Conservation (phyloP, 2,329 filamentous ascomycete genomes). For the Aspergillus cejpii region DNA sequence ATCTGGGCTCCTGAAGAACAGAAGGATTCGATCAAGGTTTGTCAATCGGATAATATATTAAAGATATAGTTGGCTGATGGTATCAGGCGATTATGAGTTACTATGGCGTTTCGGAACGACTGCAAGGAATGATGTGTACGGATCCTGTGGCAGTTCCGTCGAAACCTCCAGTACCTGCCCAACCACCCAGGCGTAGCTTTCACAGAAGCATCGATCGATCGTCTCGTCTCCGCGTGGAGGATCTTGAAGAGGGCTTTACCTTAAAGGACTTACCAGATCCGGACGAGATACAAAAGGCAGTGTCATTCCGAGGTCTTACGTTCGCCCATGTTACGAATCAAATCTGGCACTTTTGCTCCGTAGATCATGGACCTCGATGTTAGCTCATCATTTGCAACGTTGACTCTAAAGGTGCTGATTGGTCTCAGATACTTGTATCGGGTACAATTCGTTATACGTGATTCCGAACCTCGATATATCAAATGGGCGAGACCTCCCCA, state of each 20-base stretch:
- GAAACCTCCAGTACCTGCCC: slow-evolving; percentile 14
- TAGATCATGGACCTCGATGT: slow-evolving; percentile 63
- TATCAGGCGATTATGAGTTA: slow-evolving; percentile 47
- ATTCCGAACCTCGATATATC: slow-evolving; percentile 43
- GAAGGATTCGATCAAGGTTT: slow-evolving; percentile 47
- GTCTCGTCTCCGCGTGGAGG: slow-evolving; percentile 16
- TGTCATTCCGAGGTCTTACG: slow-evolving; percentile 36
- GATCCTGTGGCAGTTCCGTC: slow-evolving; percentile 41
- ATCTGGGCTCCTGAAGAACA: slow-evolving; percentile 63
- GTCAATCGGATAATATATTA: not conserved
- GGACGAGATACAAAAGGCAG: slow-evolving; percentile 17
- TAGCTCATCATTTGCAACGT: slow-evolving; percentile 20
- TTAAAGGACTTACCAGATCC: slow-evolving; percentile 20
- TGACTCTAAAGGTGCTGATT: slow-evolving; percentile 6
- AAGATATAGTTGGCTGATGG: slow-evolving; percentile 4
- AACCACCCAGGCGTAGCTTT: slow-evolving; percentile 11
- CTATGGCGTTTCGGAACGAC: slow-evolving; percentile 63
- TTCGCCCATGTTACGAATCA: slow-evolving; percentile 58
- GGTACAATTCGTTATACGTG: slow-evolving; percentile 55
- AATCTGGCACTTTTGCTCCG: slow-evolving; percentile 69
- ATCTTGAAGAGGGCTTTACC: slow-evolving; percentile 29
- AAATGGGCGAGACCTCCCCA: slow-evolving; percentile 35
- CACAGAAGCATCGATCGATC: slow-evolving; percentile 9
- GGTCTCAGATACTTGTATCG: slow-evolving; percentile 57
- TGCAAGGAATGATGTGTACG: slow-evolving; percentile 58